These are phyloP conservation scores for Spiraea crenata DNA, from an alignment of 331 rosid genomes.

Conservation along the genomic window DNA sequence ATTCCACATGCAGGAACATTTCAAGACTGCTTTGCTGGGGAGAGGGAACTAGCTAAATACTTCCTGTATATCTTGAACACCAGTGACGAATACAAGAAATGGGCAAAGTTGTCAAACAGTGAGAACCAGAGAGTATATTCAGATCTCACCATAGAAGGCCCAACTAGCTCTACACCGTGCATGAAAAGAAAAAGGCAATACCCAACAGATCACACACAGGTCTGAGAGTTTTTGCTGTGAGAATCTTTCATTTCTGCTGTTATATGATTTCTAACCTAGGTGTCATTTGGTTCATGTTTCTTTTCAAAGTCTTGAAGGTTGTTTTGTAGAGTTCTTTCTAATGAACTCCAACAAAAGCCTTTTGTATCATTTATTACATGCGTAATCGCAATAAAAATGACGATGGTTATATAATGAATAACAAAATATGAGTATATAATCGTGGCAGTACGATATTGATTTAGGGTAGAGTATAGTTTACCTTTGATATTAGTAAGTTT, in stretches of 20 bases:
- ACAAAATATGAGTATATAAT: not conserved
- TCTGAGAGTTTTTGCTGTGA: slow-evolving; percentile 19
- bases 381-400: not conserved
- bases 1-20: slow-evolving; percentile 55
- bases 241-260: not conserved
- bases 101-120: slow-evolving; percentile 49
- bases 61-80: slow-evolving; percentile 70
- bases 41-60: slow-evolving; percentile 52
- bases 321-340: not conserved
- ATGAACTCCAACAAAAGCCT: not conserved
- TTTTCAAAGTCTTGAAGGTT: not conserved
- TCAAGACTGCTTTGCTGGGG: slow-evolving; percentile 40
- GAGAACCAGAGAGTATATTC: slow-evolving; percentile 24
- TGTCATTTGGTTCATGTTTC: not conserved
- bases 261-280: not conserved
- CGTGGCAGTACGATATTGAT: not conserved
- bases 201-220: slow-evolving; percentile 80
- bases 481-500: not conserved
- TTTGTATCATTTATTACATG: not conserved
- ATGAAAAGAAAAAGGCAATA: slow-evolving; percentile 41
- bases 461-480: too few species aligned
- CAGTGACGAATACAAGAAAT: slow-evolving; percentile 65
- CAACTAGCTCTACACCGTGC: slow-evolving; percentile 27
- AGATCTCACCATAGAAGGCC: slow-evolving; percentile 28
- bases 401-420: not conserved